Conservation (phyloP, 2,329 filamentous ascomycete genomes). For the Sphaerulina musiva region DNA sequence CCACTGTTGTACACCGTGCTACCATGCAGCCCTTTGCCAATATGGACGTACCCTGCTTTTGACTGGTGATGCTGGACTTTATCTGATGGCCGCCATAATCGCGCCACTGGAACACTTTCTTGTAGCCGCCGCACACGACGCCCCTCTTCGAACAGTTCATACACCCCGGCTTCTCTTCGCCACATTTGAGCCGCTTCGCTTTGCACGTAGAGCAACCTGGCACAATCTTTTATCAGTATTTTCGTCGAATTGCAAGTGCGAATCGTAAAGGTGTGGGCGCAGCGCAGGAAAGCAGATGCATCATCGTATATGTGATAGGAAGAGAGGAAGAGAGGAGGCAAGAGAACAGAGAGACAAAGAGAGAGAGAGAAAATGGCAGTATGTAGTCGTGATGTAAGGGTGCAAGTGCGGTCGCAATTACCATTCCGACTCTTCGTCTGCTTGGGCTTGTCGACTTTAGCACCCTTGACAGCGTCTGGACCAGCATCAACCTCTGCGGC, state of each 20-base stretch:
- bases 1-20: not conserved
- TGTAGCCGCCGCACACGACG: constrained; percentile 64
- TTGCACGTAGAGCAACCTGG: constrained; percentile 68
- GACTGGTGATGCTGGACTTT: constrained; percentile 38
- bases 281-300: not conserved
- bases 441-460: constrained; percentile 53
- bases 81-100: constrained; percentile 45
- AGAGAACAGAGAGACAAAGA: not conserved
- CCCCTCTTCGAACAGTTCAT: constrained; percentile 47
- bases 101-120: constrained; percentile 70
- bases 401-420: constrained; percentile 38
- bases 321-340: constrained; percentile 2
- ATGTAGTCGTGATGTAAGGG: constrained; percentile 8
- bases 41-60: constrained; percentile 8
- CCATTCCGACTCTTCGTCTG: constrained; percentile 71
- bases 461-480: constrained; percentile 26
- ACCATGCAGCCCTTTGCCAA: not conserved
- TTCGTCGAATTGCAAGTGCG: constrained; percentile 2
- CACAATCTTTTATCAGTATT: constrained; percentile 22
- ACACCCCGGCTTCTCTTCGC: constrained; percentile 55
- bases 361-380: not conserved
- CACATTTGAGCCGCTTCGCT: constrained; percentile 65
- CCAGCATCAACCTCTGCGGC: constrained; percentile 14
- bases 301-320: not conserved
- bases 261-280: not conserved